These are phyloP conservation scores for Pichia cabralensis DNA, from an alignment of 805 yeast genomes.

Conservation along the genomic window DNA sequence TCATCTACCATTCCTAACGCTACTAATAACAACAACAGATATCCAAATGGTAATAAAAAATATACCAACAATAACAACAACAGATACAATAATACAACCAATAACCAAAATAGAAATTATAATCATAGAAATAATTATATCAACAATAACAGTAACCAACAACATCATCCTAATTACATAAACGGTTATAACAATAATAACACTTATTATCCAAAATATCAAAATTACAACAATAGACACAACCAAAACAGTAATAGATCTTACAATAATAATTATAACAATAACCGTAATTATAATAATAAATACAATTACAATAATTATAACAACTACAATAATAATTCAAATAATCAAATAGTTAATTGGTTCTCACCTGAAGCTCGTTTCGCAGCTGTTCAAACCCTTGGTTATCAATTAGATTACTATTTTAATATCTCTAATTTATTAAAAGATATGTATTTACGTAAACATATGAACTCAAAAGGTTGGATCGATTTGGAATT, in stretches of 20 bases:
- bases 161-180: conserved; percentile 1
- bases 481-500: conserved; percentile 62
- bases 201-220: conserved; percentile 1
- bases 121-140: conserved; percentile 9
- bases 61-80: conserved; percentile 8
- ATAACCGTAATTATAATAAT: conserved; percentile 1
- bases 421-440: conserved; percentile 85
- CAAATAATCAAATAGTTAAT: conserved; percentile 3
- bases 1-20: conserved; percentile 1
- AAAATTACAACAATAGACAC: background rate
- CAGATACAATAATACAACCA: background rate
- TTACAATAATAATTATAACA: conserved; percentile 3
- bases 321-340: background rate
- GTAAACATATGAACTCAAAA: conserved; percentile 67
- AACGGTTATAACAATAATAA: conserved; percentile 6
- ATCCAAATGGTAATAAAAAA: conserved; percentile 7
- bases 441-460: conserved; percentile 71
- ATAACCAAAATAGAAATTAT: conserved; percentile 3
- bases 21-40: background rate
- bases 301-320: background rate
- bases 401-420: conserved; percentile 66
- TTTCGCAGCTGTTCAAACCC: conserved; percentile 11
- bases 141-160: conserved; percentile 6
- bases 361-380: conserved; percentile 10
- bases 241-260: background rate